Base-by-base conservation (phyloP, 768 basidiomycete genomes). In the Polyporus arcularius region DNA sequence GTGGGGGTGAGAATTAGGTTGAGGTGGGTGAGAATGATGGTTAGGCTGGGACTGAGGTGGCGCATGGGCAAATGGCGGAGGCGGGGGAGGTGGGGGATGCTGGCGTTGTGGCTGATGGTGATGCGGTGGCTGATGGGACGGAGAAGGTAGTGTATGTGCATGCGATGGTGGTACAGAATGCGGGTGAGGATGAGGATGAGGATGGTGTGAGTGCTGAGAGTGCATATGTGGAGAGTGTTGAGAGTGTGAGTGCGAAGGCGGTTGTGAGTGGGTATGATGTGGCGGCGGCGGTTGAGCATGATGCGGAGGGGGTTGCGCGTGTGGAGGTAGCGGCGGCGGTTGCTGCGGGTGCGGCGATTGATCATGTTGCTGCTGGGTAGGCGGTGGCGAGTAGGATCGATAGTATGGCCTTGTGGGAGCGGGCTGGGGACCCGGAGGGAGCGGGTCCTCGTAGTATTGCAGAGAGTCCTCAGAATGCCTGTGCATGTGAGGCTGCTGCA, bases 321-420 rank as follows among this genome's bases (percentile, higher is more conserved):
- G 14, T 55, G 63, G 50, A 5, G 60, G 55, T n/a, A 42, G 48
- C 32, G 57, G 42, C 21, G 48, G 50, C 12, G 55, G 48, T 28
- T 52, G 50, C 5, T 48, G 51, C 4, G 55, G 50, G 12, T 53
- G 61, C 57, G 57, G 61, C 47, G 48, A 57, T 49, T 26, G 53
- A 2, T 26, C 8, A 15, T 62, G 52, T 41, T 40, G 47, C 28
- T 35, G 43, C 15, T 57, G 61, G 42, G 39, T 52, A 12, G 48
- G 40, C 10, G 21, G 48, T 7, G 48, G 50, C 12, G 35, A 53
- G 32, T 28, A 40, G 1, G 28, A 31, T 4, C 46, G 46, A 26
- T 48, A 48, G 21, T 48, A 48, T 8, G 46, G 46, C 16, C 10
- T 11, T 9, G 3, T 18, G 21, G 46, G 21, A 48, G 12, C 14